Percentiles rank a stretch among this genome's conserved stretches.
Conservation (phyloP, 2,329 filamentous ascomycete genomes). For the Talaromyces pinophilus region DNA sequence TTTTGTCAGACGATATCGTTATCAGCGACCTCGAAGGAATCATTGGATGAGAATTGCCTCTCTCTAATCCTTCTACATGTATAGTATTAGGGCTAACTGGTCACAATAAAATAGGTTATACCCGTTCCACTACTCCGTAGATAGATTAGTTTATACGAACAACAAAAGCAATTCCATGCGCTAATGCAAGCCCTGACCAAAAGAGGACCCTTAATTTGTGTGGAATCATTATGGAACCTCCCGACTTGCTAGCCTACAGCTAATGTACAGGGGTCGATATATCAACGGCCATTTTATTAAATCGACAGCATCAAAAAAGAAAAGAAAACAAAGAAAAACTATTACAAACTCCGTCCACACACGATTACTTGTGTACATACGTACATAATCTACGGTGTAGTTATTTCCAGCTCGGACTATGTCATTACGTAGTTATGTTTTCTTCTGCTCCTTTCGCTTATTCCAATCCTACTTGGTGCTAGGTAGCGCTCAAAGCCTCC, state of each 20-base stretch:
- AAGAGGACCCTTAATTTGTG: not conserved
- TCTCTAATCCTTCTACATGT: not conserved
- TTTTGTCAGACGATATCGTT: not conserved
- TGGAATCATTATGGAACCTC: not conserved
- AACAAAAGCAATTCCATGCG: not conserved
- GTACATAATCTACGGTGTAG: not conserved
- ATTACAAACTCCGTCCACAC: not conserved
- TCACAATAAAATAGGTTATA: not conserved
- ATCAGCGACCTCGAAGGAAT: not conserved
- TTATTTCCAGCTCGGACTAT: not conserved
- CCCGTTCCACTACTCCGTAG: not conserved
- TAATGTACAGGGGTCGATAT: not conserved
- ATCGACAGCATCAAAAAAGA: not conserved
- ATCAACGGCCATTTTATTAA: not conserved
- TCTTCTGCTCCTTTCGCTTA: not conserved
- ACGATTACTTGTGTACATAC: too few relatives aligned
- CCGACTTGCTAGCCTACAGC: not conserved
- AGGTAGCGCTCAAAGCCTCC: not conserved
- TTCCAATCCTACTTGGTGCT: not conserved
- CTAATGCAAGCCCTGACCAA: not conserved
- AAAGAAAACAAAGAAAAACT: not conserved
- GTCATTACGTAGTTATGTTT: too few relatives aligned
- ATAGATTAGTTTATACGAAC: not conserved
- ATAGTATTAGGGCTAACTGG: not conserved
- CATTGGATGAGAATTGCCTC: not conserved